Evolutionary conservation across 768 basidiomycete genomes (phyloP).

Genomic region (Tylopilus felleus): DNA sequence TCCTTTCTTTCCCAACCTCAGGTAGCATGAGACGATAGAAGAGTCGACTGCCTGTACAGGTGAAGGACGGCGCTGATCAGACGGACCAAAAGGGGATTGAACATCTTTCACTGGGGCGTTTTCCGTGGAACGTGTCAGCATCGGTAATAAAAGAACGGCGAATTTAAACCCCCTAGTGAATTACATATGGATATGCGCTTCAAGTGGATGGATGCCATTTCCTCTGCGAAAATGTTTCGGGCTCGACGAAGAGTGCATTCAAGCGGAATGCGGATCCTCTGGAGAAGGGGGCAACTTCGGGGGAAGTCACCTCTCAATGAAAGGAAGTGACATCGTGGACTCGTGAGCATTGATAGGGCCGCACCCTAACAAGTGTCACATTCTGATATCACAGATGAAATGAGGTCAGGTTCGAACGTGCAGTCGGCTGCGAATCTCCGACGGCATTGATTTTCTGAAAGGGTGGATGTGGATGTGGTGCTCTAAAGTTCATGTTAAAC

Average conservation of each 20-base stretch:
- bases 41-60: slow-evolving; percentile 2
- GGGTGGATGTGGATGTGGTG: slow-evolving; percentile 6
- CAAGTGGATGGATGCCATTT: slow-evolving; percentile 7
- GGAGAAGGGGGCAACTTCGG: slow-evolving; percentile 16
- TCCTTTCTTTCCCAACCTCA: background rate
- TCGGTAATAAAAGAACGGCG: slow-evolving; percentile 17
- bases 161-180: background rate
- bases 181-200: slow-evolving; percentile 3
- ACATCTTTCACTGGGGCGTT: background rate
- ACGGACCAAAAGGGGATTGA: background rate
- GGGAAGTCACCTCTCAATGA: slow-evolving; percentile 1
- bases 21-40: slow-evolving; percentile 1
- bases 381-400: slow-evolving; percentile 15
- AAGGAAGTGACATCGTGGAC: slow-evolving; percentile 5
- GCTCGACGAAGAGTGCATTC: slow-evolving; percentile 5
- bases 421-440: slow-evolving; percentile 15
- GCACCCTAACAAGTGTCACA: background rate
- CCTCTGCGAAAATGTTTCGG: slow-evolving; percentile 2
- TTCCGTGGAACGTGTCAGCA: slow-evolving; percentile 7
- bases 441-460: slow-evolving; percentile 4
- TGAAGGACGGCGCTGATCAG: slow-evolving; percentile 3
- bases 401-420: slow-evolving; percentile 16
- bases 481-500: slow-evolving; percentile 9
- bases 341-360: slow-evolving; percentile 2
- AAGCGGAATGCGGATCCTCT: slow-evolving; percentile 18